Conservation (phyloP, 1,284 basidiomycete species). For the Cutaneotrichosporon mucoides region DNA sequence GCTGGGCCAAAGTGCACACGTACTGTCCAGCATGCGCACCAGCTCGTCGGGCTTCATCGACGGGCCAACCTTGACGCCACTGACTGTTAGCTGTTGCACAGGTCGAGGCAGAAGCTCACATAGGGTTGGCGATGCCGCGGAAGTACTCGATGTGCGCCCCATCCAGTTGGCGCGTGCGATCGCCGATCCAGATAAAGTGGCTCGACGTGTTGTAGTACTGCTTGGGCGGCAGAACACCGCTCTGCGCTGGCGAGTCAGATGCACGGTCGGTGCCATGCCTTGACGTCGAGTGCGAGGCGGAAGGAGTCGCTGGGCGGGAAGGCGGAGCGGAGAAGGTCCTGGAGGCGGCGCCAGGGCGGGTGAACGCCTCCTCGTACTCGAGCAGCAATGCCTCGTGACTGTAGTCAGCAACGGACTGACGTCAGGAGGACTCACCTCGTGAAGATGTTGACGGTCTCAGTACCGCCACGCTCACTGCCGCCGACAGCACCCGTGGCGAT, state of each 20-base stretch:
- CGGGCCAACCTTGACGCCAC: conserved; percentile 91
- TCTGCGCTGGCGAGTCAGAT: neutral
- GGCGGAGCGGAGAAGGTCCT: conserved; percentile 24
- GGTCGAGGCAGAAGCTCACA: conserved; percentile 46
- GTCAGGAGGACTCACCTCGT: conserved; percentile 60
- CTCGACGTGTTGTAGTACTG: conserved; percentile 58
- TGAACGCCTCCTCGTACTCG: conserved; percentile 88
- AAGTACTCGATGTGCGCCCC: conserved; percentile 97
- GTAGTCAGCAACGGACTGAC: neutral
- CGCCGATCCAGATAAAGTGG: conserved; percentile 96
- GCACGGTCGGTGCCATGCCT: neutral
- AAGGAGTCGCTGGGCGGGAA: conserved; percentile 26
- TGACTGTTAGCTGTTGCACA: conserved; percentile 17
- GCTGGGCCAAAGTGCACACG: conserved; percentile 51
- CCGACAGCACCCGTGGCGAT: conserved; percentile 62
- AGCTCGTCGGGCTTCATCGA: conserved; percentile 77
- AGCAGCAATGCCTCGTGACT: conserved; percentile 94
- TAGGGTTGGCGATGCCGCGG: conserved; percentile 88
- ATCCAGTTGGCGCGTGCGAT: conserved; percentile 86
- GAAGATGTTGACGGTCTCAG: conserved; percentile 91
- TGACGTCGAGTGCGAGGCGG: conserved; percentile 29
- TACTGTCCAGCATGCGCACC: conserved; percentile 64
- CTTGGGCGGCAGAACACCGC: neutral
- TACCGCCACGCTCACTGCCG: conserved; percentile 58
- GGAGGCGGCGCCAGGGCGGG: conserved; percentile 53